Evolutionary conservation across 78 protist species (phyloP).

Genomic region (Tieghemostelium lacteum): DNA sequence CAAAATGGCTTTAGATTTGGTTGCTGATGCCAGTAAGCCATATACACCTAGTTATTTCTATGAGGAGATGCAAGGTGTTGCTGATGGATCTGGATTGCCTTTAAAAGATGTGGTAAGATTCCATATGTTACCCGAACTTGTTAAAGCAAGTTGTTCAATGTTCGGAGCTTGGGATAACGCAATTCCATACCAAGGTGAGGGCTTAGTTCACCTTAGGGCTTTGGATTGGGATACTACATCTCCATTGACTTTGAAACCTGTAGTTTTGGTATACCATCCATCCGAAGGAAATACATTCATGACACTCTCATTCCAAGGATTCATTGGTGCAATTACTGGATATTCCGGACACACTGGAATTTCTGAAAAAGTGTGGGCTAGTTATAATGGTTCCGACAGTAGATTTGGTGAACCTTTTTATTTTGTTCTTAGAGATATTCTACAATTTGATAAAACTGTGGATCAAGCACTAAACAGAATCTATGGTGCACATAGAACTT

Average conservation of each 20-base stretch:
- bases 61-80: slow-evolving; percentile 81
- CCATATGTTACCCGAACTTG: slow-evolving; percentile 86
- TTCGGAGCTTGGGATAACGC: slow-evolving; percentile 80
- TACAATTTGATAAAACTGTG: slow-evolving; percentile 37
- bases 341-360: slow-evolving; percentile 18
- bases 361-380: slow-evolving; percentile 75
- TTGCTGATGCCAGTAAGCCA: slow-evolving; percentile 54
- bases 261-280: slow-evolving; percentile 74
- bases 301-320: slow-evolving; percentile 33
- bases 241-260: slow-evolving; percentile 35
- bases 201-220: slow-evolving; percentile 81
- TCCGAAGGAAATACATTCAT: slow-evolving; percentile 25
- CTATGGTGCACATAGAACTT: slow-evolving; percentile 46
- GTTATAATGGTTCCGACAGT: slow-evolving; percentile 15
- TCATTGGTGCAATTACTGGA: slow-evolving; percentile 76
- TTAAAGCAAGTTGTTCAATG: slow-evolving; percentile 86
- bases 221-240: slow-evolving; percentile 80
- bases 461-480: slow-evolving; percentile 61
- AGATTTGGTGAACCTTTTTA: slow-evolving; percentile 57
- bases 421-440: slow-evolving; percentile 36
- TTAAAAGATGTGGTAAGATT: slow-evolving; percentile 57
- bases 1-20: slow-evolving; percentile 70
- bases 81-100: slow-evolving; percentile 74
- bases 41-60: slow-evolving; percentile 68
- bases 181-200: slow-evolving; percentile 38